Evolutionary conservation across 1,284 basidiomycete genomes (phyloP).

Genomic region (Paramarasmius palmivorus): DNA sequence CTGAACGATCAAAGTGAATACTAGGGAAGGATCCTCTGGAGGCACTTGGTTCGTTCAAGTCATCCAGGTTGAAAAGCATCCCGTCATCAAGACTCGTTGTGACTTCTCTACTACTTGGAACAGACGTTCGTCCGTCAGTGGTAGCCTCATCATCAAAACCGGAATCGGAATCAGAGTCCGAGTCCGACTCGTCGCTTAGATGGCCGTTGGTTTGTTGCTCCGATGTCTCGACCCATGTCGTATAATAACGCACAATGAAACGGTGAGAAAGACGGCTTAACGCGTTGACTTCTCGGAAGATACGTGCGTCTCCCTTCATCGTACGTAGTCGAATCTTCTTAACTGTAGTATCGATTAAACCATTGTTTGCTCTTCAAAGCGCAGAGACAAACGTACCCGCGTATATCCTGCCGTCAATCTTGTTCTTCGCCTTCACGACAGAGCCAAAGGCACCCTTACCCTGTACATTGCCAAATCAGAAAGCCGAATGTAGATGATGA

Average conservation of each 20-base stretch:
- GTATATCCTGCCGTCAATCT: constrained; percentile 72
- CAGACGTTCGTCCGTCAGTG: constrained; percentile 49
- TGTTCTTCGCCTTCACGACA: constrained; percentile 92
- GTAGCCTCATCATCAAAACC: constrained; percentile 34
- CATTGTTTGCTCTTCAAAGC: background rate
- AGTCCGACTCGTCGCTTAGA: constrained; percentile 47
- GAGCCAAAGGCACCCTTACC: constrained; percentile 93
- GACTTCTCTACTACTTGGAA: constrained; percentile 15
- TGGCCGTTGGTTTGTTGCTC: constrained; percentile 48
- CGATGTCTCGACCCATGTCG: constrained; percentile 77
- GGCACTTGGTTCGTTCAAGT: constrained; percentile 48
- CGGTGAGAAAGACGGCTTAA: constrained; percentile 86
- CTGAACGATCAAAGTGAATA: constrained; percentile 68
- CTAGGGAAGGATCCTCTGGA: constrained; percentile 72
- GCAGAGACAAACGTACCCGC: constrained; percentile 48
- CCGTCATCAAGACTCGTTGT: constrained; percentile 38
- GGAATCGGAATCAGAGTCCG: constrained; percentile 37
- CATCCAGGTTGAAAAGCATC: constrained; percentile 43
- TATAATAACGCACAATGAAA: constrained; percentile 90
- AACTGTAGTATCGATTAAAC: constrained; percentile 39
- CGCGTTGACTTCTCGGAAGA: constrained; percentile 91
- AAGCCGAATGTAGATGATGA: background rate
- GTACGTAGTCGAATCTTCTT: constrained; percentile 90
- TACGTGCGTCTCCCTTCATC: constrained; percentile 80
- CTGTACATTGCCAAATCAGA: constrained; percentile 34